Conservation (phyloP, 805 yeast species). For the Candida nonsorbophila region DNA sequence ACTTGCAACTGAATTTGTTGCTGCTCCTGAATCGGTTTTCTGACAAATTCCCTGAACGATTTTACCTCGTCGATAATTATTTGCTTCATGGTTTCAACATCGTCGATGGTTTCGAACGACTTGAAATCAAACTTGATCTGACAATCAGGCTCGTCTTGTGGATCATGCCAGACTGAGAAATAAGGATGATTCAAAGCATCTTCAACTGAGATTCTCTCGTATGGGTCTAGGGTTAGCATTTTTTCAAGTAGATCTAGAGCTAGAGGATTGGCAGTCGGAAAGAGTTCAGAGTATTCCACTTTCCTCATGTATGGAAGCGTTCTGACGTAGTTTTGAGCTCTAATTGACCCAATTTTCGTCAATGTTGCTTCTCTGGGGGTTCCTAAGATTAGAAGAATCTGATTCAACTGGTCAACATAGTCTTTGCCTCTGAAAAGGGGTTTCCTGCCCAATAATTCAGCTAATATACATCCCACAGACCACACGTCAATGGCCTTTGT, state of each 20-base stretch:
- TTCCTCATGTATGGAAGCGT: slow-evolving; percentile 79
- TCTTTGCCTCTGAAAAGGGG: slow-evolving; percentile 95
- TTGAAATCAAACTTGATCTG: slow-evolving; percentile 74
- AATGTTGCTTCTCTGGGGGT: slow-evolving; percentile 63
- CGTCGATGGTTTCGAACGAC: slow-evolving; percentile 79
- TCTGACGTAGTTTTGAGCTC: slow-evolving; percentile 90
- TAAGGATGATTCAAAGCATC: slow-evolving; percentile 91
- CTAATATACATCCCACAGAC: slow-evolving; percentile 97
- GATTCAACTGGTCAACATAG: slow-evolving; percentile 90
- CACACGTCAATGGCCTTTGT: slow-evolving; percentile 96
- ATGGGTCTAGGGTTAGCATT: slow-evolving; percentile 89
- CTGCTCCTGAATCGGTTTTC: slow-evolving; percentile 63
- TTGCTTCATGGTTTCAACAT: slow-evolving; percentile 65
- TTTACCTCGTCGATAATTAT: slow-evolving; percentile 79
- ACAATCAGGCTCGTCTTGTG: slow-evolving; percentile 85
- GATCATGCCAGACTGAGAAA: slow-evolving; percentile 89
- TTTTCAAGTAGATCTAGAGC: slow-evolving; percentile 78
- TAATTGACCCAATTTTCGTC: slow-evolving; percentile 59
- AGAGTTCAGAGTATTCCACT: slow-evolving; percentile 64
- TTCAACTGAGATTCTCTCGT: slow-evolving; percentile 81
- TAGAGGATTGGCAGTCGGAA: slow-evolving; percentile 81
- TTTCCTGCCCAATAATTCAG: slow-evolving; percentile 85
- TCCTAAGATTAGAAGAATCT: slow-evolving; percentile 83
- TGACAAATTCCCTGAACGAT: slow-evolving; percentile 72
- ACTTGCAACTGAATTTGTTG: slow-evolving; percentile 35